Base-by-base conservation (phyloP, 306 rosid genomes). In the Arachis stenosperma region DNA sequence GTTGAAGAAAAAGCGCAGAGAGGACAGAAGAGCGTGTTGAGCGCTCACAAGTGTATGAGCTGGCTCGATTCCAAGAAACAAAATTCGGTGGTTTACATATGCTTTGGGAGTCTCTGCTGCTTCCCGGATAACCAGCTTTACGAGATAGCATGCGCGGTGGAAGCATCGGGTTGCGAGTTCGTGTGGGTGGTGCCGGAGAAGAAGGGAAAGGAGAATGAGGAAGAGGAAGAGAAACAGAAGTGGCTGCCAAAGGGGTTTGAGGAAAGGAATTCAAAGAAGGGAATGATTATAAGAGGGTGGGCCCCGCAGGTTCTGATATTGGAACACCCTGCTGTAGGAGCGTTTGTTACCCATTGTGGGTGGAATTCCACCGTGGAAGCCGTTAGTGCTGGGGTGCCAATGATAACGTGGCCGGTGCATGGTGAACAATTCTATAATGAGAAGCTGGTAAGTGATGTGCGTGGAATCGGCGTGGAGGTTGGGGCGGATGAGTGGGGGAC, bases 171-270 rank as follows among this genome's bases (percentile, higher is more conserved):
- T 11, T 27, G 65, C 2, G 61, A 10, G 0, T 83, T 79, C 59
- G 40, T 79, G 6, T 83, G 83, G 86, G 84, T 83, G 48, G 81
- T 73, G 41, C 83, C 71, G 0, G 83, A 77, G 53, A 71, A 82
- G 13, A 73, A 15, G 9, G 79, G 75, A 12, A 67, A 40, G 9
- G 77, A 75, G 1, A 6, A 63, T 2, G 80, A 74, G 69, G 37
- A 55, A 0, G 7, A 72, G 29, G 76, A 52, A 0, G 83, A 83
- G 30, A 63, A 36, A 2, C 60, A 79, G 8, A 79, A 70, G 47
- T 83, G 84, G 86, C n/a, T 83, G 2, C 86, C 86, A 0, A 39
- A 57, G 27, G 82, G 65, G 10, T 83, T 79, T 6, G 71, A 75
- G 9, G 75, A 78, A 41, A 78, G 65, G 41, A 70, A 58, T 6